These are phyloP conservation scores for Calocybe gambosa DNA, from an alignment of 1,284 basidiomycete species.

Conservation along the genomic window DNA sequence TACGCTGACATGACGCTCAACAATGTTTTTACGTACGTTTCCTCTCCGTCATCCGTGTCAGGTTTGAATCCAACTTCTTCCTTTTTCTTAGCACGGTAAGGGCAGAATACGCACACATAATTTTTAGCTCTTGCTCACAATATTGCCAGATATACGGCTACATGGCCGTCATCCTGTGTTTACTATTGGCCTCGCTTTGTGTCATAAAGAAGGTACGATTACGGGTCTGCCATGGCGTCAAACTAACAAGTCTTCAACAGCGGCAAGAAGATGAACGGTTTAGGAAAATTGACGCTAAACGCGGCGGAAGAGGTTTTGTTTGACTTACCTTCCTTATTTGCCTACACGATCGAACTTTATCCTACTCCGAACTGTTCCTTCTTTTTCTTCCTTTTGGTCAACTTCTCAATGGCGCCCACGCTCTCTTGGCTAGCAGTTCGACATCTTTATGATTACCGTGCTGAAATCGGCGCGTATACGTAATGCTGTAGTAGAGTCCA, in stretches of 20 bases:
- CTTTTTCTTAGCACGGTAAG: conserved; percentile 27
- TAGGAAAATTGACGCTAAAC: conserved; percentile 80
- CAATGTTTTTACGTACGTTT: conserved; percentile 74
- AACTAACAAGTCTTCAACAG: conserved; percentile 30
- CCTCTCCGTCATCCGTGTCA: not conserved
- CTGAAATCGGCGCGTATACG: not conserved
- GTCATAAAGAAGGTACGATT: conserved; percentile 69
- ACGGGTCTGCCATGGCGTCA: conserved; percentile 14
- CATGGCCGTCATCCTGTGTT: conserved; percentile 68
- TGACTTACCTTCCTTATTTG: conserved; percentile 30
- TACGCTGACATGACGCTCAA: conserved; percentile 70
- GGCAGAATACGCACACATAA: not conserved
- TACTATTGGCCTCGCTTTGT: conserved; percentile 76
- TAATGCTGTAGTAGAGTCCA: too few relatives aligned
- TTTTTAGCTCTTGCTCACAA: conserved; percentile 1
- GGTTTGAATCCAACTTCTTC: conserved; percentile 2
- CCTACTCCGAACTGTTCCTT: not conserved
- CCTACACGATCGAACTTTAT: too few relatives aligned
- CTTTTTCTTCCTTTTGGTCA: not conserved
- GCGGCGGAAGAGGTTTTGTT: conserved; percentile 78
- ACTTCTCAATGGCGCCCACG: too few relatives aligned
- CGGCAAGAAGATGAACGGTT: conserved; percentile 76
- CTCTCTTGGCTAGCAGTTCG: not conserved
- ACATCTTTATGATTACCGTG: not conserved
- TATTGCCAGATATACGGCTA: conserved; percentile 59